Evolutionary conservation across 805 yeast species (phyloP), one percentile per base, ranked within the genome.

Genomic region (Millerago galiae): DNA sequence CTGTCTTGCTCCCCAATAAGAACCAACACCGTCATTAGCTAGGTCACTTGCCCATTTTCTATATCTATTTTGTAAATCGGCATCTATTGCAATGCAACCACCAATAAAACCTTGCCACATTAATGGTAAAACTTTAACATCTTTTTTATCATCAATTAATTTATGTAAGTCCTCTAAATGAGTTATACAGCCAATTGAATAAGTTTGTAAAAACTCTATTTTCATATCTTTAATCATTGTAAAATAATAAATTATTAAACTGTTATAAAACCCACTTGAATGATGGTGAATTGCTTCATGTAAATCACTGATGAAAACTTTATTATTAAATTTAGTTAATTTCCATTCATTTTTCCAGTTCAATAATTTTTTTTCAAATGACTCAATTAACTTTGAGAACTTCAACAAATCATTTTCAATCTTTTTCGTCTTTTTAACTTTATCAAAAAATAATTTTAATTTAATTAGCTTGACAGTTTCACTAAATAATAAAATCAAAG

Each of bases 81-180:
- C 52, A 6, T 81, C 75, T 45, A 75, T 72, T 10, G 89, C 82
- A 47, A 84, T 88, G 54, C 93, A 82, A 0, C 95, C 95, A 1
- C 91, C 89, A 35, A 88, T 81, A 51, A 88, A 88, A 0, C 93
- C 95, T 55, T 84, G 91, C 93, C 95, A 88, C 52, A 86, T 79
- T 28, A 86, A 65, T 4, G 96, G 95, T 29, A 82, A 76, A 16
- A 82, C 73, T 1, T 81, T 78, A 21, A 75, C 79, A 16, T 42
- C 45, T n/a, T 70, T 63, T 14, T 65, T 60, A 3, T 50, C 48
- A 7, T 73, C 72, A 28, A 81, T 77, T 38, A 85, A 64, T 33
- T 60, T 56, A 44, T 79, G 84, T 42, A 88, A 74, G 43, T 71
- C 67, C 53, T 81, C 78, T 50, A 87, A 63, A 55, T 83, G 88